These are phyloP conservation scores for Serendipita sp. DNA, from an alignment of 768 basidiomycete species.

Conservation along the genomic window DNA sequence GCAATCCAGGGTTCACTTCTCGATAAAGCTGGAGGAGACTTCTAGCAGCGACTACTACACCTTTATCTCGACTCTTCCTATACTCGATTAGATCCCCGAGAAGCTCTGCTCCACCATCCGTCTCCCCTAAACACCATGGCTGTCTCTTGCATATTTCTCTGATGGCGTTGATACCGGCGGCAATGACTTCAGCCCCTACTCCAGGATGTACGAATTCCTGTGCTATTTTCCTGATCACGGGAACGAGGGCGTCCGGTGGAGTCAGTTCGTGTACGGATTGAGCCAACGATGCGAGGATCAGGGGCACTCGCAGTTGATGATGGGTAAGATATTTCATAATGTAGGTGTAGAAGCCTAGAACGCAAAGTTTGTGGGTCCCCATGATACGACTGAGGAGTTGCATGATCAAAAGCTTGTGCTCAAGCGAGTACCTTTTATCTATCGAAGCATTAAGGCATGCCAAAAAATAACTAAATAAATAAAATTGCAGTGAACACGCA, in stretches of 20 bases:
- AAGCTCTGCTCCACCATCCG: slow-evolving; percentile 37
- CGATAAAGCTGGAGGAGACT: slow-evolving; percentile 80
- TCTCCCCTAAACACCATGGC: slow-evolving; percentile 85
- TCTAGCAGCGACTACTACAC: slow-evolving; percentile 75
- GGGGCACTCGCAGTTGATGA: slow-evolving; percentile 80
- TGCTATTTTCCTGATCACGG: slow-evolving; percentile 80
- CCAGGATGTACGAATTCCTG: slow-evolving; percentile 96
- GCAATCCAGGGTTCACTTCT: slow-evolving; percentile 88
- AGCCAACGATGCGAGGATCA: slow-evolving; percentile 85
- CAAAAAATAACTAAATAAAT: not conserved
- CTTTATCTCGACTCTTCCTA: slow-evolving; percentile 86
- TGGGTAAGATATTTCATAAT: slow-evolving; percentile 76
- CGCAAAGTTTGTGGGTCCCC: slow-evolving; percentile 81
- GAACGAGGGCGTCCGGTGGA: slow-evolving; percentile 80
- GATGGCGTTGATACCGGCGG: slow-evolving; percentile 92
- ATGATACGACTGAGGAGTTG: slow-evolving; percentile 89
- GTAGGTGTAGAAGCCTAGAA: slow-evolving; percentile 92
- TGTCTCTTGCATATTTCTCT: slow-evolving; percentile 88
- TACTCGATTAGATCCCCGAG: slow-evolving; percentile 89
- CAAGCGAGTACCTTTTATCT: slow-evolving; percentile 91
- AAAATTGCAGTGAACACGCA: slow-evolving; percentile 11
- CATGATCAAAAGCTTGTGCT: slow-evolving; percentile 96
- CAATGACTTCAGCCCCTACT: slow-evolving; percentile 86
- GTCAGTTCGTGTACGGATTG: slow-evolving; percentile 92
- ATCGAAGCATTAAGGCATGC: not conserved